Conservation (phyloP, 164 flowering plant genomes). For the Sextonia rubra region DNA sequence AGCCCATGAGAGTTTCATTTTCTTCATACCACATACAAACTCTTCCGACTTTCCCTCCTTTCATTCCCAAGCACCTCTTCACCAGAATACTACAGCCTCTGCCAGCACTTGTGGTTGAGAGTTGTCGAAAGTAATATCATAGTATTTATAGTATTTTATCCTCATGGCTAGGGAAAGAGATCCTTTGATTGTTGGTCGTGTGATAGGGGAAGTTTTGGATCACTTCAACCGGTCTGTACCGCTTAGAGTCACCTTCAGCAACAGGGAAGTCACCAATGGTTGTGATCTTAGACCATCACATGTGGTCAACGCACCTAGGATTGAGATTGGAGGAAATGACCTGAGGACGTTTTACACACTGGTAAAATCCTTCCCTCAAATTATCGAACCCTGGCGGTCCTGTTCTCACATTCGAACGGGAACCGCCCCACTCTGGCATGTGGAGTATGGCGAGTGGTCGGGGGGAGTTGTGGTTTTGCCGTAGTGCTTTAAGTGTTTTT, state of each 20-base stretch:
- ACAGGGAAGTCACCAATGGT: constrained; percentile 43
- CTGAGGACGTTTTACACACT: constrained; percentile 59
- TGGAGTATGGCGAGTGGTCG: neutral
- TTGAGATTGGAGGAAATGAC: constrained; percentile 56
- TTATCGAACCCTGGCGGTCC: neutral
- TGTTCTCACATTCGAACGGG: neutral
- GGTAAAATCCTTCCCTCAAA: constrained; percentile 23
- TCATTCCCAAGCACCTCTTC: neutral
- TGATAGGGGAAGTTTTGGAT: constrained; percentile 66
- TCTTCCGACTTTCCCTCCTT: neutral
- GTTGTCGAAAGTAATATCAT: neutral
- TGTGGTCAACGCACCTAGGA: constrained; percentile 37
- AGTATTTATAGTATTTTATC: neutral
- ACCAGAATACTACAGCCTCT: neutral
- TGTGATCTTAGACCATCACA: constrained; percentile 59
- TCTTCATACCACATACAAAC: neutral
- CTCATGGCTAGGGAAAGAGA: constrained; percentile 46
- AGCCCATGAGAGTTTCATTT: too few species aligned
- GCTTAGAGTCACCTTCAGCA: constrained; percentile 29
- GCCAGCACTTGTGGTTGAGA: neutral
- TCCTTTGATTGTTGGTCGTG: constrained; percentile 57
- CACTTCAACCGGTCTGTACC: constrained; percentile 38
- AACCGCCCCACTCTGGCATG: neutral
- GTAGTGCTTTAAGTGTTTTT: too few species aligned
- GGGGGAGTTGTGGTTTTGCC: too few species aligned